These are phyloP conservation scores for Tephrocybe rancida DNA, from an alignment of 768 basidiomycete species.

Conservation along the genomic window DNA sequence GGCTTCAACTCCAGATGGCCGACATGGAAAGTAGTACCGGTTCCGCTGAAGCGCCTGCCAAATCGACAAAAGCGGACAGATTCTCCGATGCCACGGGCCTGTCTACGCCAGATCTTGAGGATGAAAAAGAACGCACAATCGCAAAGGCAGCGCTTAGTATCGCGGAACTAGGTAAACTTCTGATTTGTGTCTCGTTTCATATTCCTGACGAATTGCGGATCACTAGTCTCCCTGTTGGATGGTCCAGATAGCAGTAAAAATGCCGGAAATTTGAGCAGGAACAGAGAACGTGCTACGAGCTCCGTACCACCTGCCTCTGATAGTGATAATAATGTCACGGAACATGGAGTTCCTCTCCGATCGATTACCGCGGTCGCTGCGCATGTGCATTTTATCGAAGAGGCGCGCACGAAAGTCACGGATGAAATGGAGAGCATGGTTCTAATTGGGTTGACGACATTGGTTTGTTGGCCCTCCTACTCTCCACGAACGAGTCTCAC, in stretches of 20 bases:
- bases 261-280: neutral
- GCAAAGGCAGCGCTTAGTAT: slow-evolving; percentile 95
- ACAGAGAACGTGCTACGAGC: slow-evolving; percentile 2
- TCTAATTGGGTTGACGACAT: slow-evolving; percentile 68
- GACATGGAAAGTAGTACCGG: slow-evolving; percentile 51
- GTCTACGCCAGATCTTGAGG: slow-evolving; percentile 49
- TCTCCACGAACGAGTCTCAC: neutral
- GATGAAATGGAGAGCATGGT: slow-evolving; percentile 94
- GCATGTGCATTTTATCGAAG: slow-evolving; percentile 73
- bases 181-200: neutral
- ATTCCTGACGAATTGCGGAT: slow-evolving; percentile 5
- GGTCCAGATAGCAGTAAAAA: slow-evolving; percentile 26
- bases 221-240: slow-evolving; percentile 58
- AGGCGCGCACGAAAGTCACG: slow-evolving; percentile 69
- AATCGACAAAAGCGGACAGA: slow-evolving; percentile 11
- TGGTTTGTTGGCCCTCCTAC: slow-evolving; percentile 54
- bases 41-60: slow-evolving; percentile 14
- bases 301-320: slow-evolving; percentile 13
- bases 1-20: slow-evolving; percentile 85
- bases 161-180: slow-evolving; percentile 76
- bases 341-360: slow-evolving; percentile 57
- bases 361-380: slow-evolving; percentile 72
- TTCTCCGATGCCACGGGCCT: slow-evolving; percentile 20
- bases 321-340: slow-evolving; percentile 16
- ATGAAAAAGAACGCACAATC: slow-evolving; percentile 84